Evolutionary conservation across 2,329 filamentous ascomycete genomes (phyloP).

Genomic region (Colletotrichum magnum): DNA sequence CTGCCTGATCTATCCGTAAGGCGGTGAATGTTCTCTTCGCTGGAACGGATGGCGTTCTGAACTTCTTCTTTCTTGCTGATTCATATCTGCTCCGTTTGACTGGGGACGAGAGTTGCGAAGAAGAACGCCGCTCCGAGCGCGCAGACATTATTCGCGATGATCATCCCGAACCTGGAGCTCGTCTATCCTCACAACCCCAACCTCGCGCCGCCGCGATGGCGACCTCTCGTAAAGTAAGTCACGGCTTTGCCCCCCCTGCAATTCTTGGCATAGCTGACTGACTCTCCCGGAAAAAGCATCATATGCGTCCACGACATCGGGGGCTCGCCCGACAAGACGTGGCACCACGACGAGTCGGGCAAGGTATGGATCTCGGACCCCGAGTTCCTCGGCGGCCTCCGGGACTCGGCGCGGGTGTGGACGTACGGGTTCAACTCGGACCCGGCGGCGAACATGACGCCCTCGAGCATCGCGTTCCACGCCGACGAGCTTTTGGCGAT

Average conservation of each 20-base stretch:
- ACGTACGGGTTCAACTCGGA: slow-evolving; percentile 45
- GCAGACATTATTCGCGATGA: slow-evolving; percentile 5
- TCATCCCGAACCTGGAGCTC: slow-evolving; percentile 33
- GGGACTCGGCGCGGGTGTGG: slow-evolving; percentile 41
- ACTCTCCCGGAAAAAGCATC: slow-evolving; percentile 31
- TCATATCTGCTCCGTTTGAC: neutral
- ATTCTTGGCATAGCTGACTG: slow-evolving; percentile 39
- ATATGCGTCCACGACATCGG: slow-evolving; percentile 46
- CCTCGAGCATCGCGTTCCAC: slow-evolving; percentile 44
- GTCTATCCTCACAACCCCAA: slow-evolving; percentile 30
- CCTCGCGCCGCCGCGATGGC: slow-evolving; percentile 29
- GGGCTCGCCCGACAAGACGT: slow-evolving; percentile 40
- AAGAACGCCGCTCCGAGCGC: neutral
- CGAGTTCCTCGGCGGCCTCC: slow-evolving; percentile 43
- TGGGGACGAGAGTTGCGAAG: neutral
- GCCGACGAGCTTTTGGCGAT: slow-evolving; percentile 43
- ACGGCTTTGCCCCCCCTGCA: rapidly evolving
- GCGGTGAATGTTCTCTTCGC: neutral
- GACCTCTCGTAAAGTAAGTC: slow-evolving; percentile 20
- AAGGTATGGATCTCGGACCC: slow-evolving; percentile 46
- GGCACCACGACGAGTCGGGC: slow-evolving; percentile 44
- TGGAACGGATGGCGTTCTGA: neutral
- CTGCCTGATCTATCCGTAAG: slow-evolving; percentile 2
- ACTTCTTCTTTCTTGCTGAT: neutral
- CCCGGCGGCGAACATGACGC: slow-evolving; percentile 44